Evolutionary conservation across 176 grass and related monocot species (phyloP), one percentile per base, ranked within the genome.

Genomic region (Cenchrus purpureus): DNA sequence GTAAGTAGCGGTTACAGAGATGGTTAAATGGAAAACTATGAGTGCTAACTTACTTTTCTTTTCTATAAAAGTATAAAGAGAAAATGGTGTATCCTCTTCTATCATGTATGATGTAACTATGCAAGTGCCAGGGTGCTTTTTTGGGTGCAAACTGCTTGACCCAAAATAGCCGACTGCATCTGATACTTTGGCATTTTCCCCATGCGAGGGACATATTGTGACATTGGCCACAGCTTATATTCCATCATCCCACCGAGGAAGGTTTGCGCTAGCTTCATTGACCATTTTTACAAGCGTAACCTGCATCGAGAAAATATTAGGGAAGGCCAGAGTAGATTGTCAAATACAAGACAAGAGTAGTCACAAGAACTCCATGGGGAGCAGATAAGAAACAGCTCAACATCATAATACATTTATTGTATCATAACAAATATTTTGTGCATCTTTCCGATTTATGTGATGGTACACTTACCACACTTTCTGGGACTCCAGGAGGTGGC

Each of bases 391-490:
- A 81, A 28, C 54, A 62, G 12, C 34, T 65, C 25, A 10, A 37
- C 25, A 69, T 56, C 63, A 65, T 34, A 46, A 52, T 71, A 45
- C 7, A 44, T 44, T 14, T 56, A 62, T 55, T 28, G 3, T 37
- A 42, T 55, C 58, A 29, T 15, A 16, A 15, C 7, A 43, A 51
- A 68, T 4, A 1, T 61, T 10, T 17, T 52, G 1, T 12, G 10
- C 17, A 65, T 13, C 59, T 80, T 76, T 65, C 20, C 8, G 63
- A 76, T 76, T 85, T 62, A 77, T 46, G 74, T 42, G 40, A 31
- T 74, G 55, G n/a, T 73, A 16, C 19, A 90, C 96, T 4, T 90
- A 99, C 97, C 97, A 99, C 97, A 84, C 93, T 96, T 94, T 99
- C 93, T 84, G 91, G 97, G 15, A 99, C 97, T 76, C 97, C 91